Evolutionary conservation across 495 filamentous ascomycete species (phyloP).

Genomic region (Neurospora sp.): DNA sequence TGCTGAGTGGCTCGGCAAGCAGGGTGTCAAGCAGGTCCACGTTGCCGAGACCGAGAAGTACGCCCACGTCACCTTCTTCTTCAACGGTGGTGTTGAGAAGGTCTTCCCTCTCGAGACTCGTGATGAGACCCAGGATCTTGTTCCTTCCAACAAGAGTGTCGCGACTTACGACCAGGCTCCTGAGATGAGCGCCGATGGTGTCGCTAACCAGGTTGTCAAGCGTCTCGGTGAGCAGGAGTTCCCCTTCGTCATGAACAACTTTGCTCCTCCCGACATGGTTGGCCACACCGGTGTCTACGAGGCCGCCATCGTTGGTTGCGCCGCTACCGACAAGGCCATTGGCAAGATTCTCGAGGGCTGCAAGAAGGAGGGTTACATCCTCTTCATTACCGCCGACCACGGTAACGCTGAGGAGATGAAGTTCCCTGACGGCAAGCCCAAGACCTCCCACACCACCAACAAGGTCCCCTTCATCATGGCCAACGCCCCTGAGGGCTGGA

Average conservation of each 20-base stretch:
- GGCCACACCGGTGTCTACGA: slow-evolving; percentile 96
- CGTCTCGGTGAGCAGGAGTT: slow-evolving; percentile 71
- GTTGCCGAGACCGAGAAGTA: slow-evolving; percentile 99
- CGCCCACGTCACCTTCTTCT: slow-evolving; percentile 98
- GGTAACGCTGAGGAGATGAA: slow-evolving; percentile 99
- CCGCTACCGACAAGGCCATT: slow-evolving; percentile 86
- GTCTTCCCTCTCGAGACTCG: slow-evolving; percentile 84
- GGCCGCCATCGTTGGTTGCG: slow-evolving; percentile 79
- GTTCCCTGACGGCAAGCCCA: slow-evolving; percentile 85
- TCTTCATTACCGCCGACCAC: slow-evolving; percentile 94
- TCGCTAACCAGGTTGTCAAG: slow-evolving; percentile 78
- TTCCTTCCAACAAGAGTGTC: slow-evolving; percentile 60
- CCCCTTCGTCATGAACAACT: slow-evolving; percentile 99
- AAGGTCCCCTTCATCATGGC: slow-evolving; percentile 97
- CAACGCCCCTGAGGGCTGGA: slow-evolving; percentile 86
- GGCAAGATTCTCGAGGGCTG: slow-evolving; percentile 83
- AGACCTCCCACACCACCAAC: slow-evolving; percentile 97
- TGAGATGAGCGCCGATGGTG: slow-evolving; percentile 87
- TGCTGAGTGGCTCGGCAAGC: slow-evolving; percentile 86
- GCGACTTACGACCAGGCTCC: slow-evolving; percentile 94
- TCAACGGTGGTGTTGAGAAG: slow-evolving; percentile 98
- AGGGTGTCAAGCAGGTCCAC: slow-evolving; percentile 84
- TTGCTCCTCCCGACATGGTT: slow-evolving; percentile 98
- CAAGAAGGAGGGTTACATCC: slow-evolving; percentile 81
- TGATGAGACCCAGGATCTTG: slow-evolving; percentile 47